Percentiles rank a stretch among this genome's conserved stretches.
Conservation (phyloP, 805 yeast species). For the Candida boleticola region DNA sequence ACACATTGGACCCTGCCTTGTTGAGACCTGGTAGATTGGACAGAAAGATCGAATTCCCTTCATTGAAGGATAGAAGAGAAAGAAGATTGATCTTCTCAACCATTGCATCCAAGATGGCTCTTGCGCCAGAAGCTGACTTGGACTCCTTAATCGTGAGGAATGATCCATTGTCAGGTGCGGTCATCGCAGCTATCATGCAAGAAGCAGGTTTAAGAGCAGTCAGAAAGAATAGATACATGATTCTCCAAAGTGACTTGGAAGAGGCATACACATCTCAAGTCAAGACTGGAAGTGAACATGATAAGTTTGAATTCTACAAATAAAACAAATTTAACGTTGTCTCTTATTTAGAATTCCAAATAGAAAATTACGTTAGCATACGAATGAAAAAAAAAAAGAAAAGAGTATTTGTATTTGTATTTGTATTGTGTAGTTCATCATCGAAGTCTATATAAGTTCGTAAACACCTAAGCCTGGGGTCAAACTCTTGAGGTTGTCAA, state of each 20-base stretch:
- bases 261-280: constrained; percentile 98
- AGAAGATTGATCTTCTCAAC: constrained; percentile 95
- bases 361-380: too few relatives aligned
- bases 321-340: constrained; percentile 31
- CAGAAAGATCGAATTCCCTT: constrained; percentile 96
- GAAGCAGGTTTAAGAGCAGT: constrained; percentile 99
- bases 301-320: constrained; percentile 96
- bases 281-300: constrained; percentile 91
- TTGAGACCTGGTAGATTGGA: constrained; percentile 98
- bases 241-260: constrained; percentile 91
- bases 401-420: not conserved
- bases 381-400: not conserved
- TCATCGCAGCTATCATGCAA: constrained; percentile 99
- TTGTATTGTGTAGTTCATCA: not conserved
- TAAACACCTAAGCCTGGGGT: constrained; percentile 66
- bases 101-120: constrained; percentile 93
- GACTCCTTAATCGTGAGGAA: constrained; percentile 93
- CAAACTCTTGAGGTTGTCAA: constrained; percentile 43
- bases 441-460: constrained; percentile 22
- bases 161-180: constrained; percentile 92
- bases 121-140: constrained; percentile 96
- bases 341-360: too few relatives aligned
- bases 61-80: constrained; percentile 94
- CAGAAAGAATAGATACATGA: constrained; percentile 95
- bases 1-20: constrained; percentile 96